phyloP scores from a whole-genome alignment of 1,284 basidiomycete species.

The Apiotrichum akiyoshidainum region DNA sequence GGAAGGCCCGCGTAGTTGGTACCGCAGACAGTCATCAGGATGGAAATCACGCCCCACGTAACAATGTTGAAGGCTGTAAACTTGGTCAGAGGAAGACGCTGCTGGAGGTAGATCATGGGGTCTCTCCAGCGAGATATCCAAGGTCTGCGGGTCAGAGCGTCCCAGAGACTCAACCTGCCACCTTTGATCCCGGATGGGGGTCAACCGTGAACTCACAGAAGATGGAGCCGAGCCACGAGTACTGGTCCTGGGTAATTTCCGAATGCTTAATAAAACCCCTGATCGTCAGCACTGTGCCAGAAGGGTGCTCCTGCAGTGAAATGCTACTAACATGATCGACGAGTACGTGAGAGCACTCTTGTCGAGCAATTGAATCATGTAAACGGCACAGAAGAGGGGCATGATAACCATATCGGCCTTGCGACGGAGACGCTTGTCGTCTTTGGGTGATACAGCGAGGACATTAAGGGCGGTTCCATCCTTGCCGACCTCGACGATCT shows the following conservation, averaged over 20 bases:
- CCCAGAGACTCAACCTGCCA: not conserved
- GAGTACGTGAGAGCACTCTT: not conserved
- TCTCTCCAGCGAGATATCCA: constrained; percentile 24
- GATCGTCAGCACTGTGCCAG: not conserved
- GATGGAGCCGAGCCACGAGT: constrained; percentile 22
- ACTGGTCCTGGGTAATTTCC: constrained; percentile 22
- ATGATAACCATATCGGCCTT: constrained; percentile 42
- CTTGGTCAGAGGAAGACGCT: constrained; percentile 26
- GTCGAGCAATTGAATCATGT: not conserved
- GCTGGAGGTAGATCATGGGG: constrained; percentile 21
- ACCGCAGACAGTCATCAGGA: constrained; percentile 11
- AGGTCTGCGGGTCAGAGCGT: constrained; percentile 6
- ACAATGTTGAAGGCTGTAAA: constrained; percentile 35
- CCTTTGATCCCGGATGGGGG: not conserved
- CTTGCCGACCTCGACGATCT: no score
- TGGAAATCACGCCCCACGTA: constrained; percentile 8
- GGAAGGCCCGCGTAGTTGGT: constrained; percentile 66
- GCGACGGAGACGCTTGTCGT: constrained; percentile 38
- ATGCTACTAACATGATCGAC: not conserved
- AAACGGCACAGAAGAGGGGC: constrained; percentile 26
- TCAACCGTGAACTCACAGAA: constrained; percentile 16
- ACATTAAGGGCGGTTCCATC: constrained; percentile 16
- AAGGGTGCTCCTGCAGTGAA: not conserved
- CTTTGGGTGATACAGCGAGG: no score
- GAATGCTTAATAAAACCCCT: constrained; percentile 50